Percentiles rank a stretch among this genome's conserved stretches.
Evolutionary conservation across 2,329 filamentous ascomycete species (phyloP).

Genomic region (Tolypocladium sp.): DNA sequence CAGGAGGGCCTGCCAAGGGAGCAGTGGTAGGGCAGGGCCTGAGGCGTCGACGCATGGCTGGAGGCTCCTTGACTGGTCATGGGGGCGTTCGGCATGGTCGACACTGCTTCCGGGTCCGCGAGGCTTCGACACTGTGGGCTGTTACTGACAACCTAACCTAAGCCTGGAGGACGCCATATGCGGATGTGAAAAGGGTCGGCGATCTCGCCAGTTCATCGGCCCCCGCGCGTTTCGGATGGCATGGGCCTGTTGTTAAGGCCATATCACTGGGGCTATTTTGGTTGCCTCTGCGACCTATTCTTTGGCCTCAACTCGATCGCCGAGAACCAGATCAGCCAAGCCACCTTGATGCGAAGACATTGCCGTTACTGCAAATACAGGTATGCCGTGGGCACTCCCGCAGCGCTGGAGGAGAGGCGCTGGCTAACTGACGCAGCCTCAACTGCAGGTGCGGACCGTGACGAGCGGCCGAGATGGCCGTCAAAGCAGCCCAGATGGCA

Average conservation of each 20-base stretch:
- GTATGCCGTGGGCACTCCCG: neutral
- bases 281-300: neutral
- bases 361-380: neutral
- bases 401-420: neutral
- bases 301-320: neutral
- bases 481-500: neutral
- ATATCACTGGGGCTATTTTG: neutral
- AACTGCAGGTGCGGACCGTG: neutral
- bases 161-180: neutral
- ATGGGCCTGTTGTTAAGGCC: neutral
- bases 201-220: neutral
- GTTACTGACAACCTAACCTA: neutral
- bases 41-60: neutral
- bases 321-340: neutral
- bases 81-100: neutral
- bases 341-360: neutral
- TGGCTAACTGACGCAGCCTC: neutral
- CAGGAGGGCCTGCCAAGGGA: neutral
- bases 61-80: neutral
- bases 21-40: neutral
- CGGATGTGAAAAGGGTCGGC: neutral
- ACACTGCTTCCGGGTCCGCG: neutral
- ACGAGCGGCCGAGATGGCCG: neutral
- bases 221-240: neutral
- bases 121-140: neutral